phyloP scores from a whole-genome alignment of 2,329 filamentous ascomycete species.

The Neopestalotiopsis sp. region DNA sequence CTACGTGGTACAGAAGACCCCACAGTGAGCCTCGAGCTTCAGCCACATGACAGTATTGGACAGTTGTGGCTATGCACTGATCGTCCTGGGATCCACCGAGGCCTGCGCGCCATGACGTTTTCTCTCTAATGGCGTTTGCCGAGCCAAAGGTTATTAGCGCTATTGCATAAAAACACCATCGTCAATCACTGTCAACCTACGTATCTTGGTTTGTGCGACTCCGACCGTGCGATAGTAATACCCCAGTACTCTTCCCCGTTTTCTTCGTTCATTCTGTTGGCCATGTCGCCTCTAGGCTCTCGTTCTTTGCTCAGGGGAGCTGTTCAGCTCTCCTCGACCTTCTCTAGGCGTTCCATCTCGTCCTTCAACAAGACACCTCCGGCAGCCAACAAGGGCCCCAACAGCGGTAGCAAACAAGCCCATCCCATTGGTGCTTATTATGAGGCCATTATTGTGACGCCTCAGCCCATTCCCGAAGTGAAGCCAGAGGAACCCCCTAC shows the following conservation, averaged over 20 bases:
- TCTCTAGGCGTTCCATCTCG: slow-evolving; percentile 29
- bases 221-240: not conserved
- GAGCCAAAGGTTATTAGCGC: not conserved
- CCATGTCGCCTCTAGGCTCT: slow-evolving; percentile 15
- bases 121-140: not conserved
- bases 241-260: not conserved
- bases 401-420: slow-evolving; percentile 41
- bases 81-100: not conserved
- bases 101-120: not conserved
- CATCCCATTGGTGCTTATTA: slow-evolving; percentile 64
- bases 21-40: not conserved
- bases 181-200: not conserved
- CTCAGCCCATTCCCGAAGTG: slow-evolving; percentile 43
- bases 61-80: too few species aligned
- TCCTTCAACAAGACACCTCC: slow-evolving; percentile 30
- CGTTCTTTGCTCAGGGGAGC: slow-evolving; percentile 12
- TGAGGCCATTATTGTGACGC: slow-evolving; percentile 56
- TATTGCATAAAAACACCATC: not conserved
- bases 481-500: slow-evolving; percentile 51
- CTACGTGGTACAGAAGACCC: too few species aligned
- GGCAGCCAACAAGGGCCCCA: slow-evolving; percentile 25
- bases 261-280: not conserved
- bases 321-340: slow-evolving; percentile 8
- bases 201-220: too few species aligned
- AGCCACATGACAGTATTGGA: not conserved